Evolutionary conservation across 164 flowering plant genomes (phyloP).

Genomic region (Chimonanthus salicifolius): DNA sequence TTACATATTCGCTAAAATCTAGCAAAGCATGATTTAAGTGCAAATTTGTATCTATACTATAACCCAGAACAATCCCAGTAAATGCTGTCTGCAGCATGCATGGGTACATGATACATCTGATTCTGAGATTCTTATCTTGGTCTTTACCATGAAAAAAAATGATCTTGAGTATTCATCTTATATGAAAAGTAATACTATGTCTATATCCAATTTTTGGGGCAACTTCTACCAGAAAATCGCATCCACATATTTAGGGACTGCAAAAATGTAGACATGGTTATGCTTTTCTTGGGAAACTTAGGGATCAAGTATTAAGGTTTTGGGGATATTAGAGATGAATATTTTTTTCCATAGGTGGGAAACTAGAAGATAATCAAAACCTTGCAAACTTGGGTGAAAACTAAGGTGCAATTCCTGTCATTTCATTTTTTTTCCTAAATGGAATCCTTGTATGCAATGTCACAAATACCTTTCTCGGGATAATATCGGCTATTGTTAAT

Average conservation of each 20-base stretch:
- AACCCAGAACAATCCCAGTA: background rate
- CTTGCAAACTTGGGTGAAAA: no score
- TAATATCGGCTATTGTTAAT: no score
- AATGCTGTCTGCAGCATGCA: background rate
- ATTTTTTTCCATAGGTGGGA: no score
- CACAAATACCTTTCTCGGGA: no score
- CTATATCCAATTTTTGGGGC: background rate
- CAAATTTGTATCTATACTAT: background rate
- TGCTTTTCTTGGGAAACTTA: background rate
- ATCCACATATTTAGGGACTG: background rate
- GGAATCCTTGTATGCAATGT: no score
- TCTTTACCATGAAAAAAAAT: background rate
- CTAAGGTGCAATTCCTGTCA: no score
- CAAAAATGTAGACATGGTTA: background rate
- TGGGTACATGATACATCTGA: background rate
- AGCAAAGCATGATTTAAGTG: background rate
- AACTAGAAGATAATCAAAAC: no score
- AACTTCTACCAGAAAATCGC: background rate
- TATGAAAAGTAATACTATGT: no score
- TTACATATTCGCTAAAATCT: no score
- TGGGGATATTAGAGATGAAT: background rate
- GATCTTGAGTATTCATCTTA: background rate
- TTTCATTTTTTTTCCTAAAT: no score
- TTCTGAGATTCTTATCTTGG: background rate
- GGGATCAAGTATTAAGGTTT: background rate